Conservation (phyloP, 192 early-diverging fungal species). For the Coemansia javaensis region DNA sequence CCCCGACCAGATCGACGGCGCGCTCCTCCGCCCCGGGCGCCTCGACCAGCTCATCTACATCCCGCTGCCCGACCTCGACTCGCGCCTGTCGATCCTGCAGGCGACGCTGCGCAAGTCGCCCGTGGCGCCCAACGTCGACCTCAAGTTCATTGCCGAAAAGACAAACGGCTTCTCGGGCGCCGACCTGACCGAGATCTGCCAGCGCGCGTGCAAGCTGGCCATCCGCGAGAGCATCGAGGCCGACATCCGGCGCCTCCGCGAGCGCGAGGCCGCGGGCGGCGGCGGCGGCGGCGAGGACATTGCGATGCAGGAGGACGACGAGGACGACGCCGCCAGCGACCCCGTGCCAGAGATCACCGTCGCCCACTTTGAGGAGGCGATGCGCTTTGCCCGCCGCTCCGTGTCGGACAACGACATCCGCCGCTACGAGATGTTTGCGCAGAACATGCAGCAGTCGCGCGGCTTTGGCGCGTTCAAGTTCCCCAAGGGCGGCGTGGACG, state of each 20-base stretch:
- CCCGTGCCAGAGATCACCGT: slow-evolving; percentile 87
- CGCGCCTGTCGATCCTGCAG: slow-evolving; percentile 77
- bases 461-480: slow-evolving; percentile 98
- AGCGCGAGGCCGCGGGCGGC: slow-evolving; percentile 62
- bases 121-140: slow-evolving; percentile 70
- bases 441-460: slow-evolving; percentile 92
- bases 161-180: slow-evolving; percentile 97
- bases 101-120: slow-evolving; percentile 94
- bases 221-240: slow-evolving; percentile 94
- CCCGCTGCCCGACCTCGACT: slow-evolving; percentile 83
- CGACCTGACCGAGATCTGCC: slow-evolving; percentile 97
- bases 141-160: slow-evolving; percentile 78
- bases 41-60: slow-evolving; percentile 99
- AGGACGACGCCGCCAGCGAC: slow-evolving; percentile 70
- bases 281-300: slow-evolving; percentile 66
- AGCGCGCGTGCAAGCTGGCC: slow-evolving; percentile 94
- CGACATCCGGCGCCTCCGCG: slow-evolving; percentile 71
- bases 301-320: slow-evolving; percentile 58
- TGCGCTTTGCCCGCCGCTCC: slow-evolving; percentile 93
- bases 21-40: slow-evolving; percentile 95
- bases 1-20: slow-evolving; percentile 97
- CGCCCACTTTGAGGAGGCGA: slow-evolving; percentile 98
- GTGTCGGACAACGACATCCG: slow-evolving; percentile 96
- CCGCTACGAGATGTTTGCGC: slow-evolving; percentile 99
- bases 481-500: slow-evolving; percentile 60